Base-by-base conservation (phyloP, 2,329 filamentous ascomycete genomes). In the Basipetospora chlamydospora region DNA sequence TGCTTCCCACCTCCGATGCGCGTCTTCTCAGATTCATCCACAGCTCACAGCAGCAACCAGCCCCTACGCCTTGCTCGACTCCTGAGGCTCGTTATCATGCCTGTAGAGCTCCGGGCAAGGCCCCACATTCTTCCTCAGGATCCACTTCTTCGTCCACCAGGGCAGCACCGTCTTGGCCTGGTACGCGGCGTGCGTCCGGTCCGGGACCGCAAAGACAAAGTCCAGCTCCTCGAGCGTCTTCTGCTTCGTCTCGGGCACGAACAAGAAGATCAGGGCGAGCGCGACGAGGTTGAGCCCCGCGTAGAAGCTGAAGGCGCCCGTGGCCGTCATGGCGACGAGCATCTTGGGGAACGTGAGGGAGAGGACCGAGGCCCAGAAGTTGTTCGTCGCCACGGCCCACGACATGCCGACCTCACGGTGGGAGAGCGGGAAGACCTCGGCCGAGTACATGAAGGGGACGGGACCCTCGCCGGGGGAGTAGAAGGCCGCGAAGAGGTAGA, bases 401-500 rank as follows among this genome's bases (percentile, higher is more conserved):
- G 61, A 63, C 74, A 79, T 78, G 25, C 73, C 74, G 4, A 75
- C 63, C 49, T 77, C 73, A 42, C 73, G 60, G 50, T 77, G 72
- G 2, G 68, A 72, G 0, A 78, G 63, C 1, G 74, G 74, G 51
- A 75, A 78, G 10, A 76, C 71, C 47, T 78, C 74, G 4, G 74
- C 71, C 1, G 60, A 66, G 57, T 77, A 77, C 13, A 67, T 66
- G 50, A 74, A 77, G 0, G 72, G 72, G 0, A 77, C 72, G 0
- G 71, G 64, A 0, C 74, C 74, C 54, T 77, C 73, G 15, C 52
- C 75, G 0, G 73, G 71, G 0, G 70, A 76, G 53, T 79, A 79
- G 45, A 77, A 77, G 6, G 70, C 71, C 1, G 66, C 70, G 43
- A 80, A 81, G 11, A 80, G 49, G 54, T 73, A 80, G 42, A 79